A percentile compares a stretch with the other conserved stretches of the same genome.
phyloP scores from a whole-genome alignment of 306 rosid genomes.

The Amphicarpaea edgeworthii region DNA sequence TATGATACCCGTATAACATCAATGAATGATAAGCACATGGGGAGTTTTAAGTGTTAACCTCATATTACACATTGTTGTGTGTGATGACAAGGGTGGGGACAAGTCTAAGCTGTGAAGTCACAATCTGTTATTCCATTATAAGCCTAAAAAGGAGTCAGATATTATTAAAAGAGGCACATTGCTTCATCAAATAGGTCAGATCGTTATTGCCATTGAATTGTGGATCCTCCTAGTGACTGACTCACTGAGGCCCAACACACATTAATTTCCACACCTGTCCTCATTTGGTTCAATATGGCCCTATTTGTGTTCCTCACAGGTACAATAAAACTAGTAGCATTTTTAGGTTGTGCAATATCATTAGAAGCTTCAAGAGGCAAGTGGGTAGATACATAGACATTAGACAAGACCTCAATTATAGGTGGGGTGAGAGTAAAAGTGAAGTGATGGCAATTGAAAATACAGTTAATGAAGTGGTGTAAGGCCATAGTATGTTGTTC shows the following conservation, averaged over 20 bases:
- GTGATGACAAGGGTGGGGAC: slow-evolving; percentile 61
- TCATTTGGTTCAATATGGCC: slow-evolving; percentile 49
- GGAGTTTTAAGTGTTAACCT: slow-evolving; percentile 52
- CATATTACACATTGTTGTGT: slow-evolving; percentile 48
- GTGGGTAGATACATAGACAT: slow-evolving; percentile 40
- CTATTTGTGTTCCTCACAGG: slow-evolving; percentile 51
- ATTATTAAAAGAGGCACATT: slow-evolving; percentile 47
- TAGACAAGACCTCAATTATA: slow-evolving; percentile 46
- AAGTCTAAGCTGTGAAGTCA: slow-evolving; percentile 61
- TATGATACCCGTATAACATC: slow-evolving; percentile 38
- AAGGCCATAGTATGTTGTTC: too few relatives aligned
- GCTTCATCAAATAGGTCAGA: slow-evolving; percentile 47
- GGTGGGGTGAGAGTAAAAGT: not conserved
- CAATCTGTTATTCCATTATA: slow-evolving; percentile 59
- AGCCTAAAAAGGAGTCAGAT: slow-evolving; percentile 51
- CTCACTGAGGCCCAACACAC: slow-evolving; percentile 58
- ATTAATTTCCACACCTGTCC: slow-evolving; percentile 47
- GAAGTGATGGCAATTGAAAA: slow-evolving; percentile 31
- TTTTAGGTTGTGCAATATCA: slow-evolving; percentile 50
- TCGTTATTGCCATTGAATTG: slow-evolving; percentile 49
- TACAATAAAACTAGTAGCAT: slow-evolving; percentile 42
- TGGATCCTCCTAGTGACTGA: slow-evolving; percentile 58
- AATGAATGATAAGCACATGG: slow-evolving; percentile 63
- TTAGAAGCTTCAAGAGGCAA: slow-evolving; percentile 46
- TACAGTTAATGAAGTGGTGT: too few relatives aligned